Base-by-base conservation (phyloP, 176 grass and related monocot species). In the Paspalum vaginatum region DNA sequence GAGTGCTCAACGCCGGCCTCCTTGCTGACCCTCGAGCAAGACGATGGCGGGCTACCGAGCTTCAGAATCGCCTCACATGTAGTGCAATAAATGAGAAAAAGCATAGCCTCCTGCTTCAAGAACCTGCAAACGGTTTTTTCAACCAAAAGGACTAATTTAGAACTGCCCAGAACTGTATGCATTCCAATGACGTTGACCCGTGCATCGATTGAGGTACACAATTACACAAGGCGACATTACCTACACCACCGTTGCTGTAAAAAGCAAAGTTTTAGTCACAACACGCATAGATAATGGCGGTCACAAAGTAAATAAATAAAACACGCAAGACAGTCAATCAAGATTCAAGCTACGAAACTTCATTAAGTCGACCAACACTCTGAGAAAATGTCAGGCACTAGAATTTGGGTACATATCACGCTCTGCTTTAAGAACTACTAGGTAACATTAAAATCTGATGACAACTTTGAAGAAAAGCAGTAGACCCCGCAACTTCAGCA, bases 371-470 rank as follows among this genome's bases (percentile, higher is more conserved):
- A 54, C 61, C 13, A 27, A 53, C 38, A 52, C 76, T 46, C 11
- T 10, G 32, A 72, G 46, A 39, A 76, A 56, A 81, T 70, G 57
- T 32, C 58, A 73, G 48, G 65, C 16, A 60, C 12, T 51, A 27
- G n/a, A 70, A 74, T 81, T 60, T 71, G 57, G 38, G 65, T 72
- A 89, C 72, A 81, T 18, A 61, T 74, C 37, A 89, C 12, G 43
- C 66, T 38, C 65, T 81, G 12, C 59, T 59, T 65, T 71, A 72
- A 68, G 14, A 89, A 49, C 72, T 89, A 44, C 82, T 89, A 78
- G 15, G 15, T 22, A 80, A 73, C 64, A 52, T 20, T 4, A 18
- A 72, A 75, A 71, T 72, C 56, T 15, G 8, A 69, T 41, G 21
- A 48, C 43, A 82, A 11, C 60, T 74, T 68, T 58, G 38, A 46